Base-by-base conservation (phyloP, 2,329 filamentous ascomycete genomes). In the Aspergillus sp. region DNA sequence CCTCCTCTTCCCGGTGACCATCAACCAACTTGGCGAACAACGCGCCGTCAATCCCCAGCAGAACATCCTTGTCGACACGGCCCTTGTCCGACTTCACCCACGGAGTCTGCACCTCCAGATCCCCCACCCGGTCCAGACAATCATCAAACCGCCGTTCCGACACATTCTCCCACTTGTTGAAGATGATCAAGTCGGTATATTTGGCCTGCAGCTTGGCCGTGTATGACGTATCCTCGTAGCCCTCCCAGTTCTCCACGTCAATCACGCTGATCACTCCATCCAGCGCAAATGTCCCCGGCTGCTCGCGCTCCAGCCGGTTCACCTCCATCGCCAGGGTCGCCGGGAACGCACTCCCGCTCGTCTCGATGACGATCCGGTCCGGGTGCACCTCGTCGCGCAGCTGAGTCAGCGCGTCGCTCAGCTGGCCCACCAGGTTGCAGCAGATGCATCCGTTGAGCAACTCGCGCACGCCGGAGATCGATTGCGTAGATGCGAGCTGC, bases 381-480 rank as follows among this genome's bases (percentile, higher is more conserved):
- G 91, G 93, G 0, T 60, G 57, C 5, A 81, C 74, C 35, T 80
- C 74, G 22, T 76, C 71, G 47, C 82, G 82, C 38, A 99, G 84
- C 65, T 94, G 86, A 41, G 82, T 75, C 16, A 99, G 84, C 1
- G 93, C 92, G 45, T 88, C 85, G 54, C 84, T 83, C 7, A 99
- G 84, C 71, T 95, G 90, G 14, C 94, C 94, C 55, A 99, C 93
- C 22, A 97, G 87, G 70, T 97, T 97, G 78, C 94, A 99, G 82
- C 94, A 99, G 73, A 99, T 97, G 76, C 94, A 97, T 60, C 93
- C 94, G 70, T 96, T 95, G 49, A 99, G 86, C 1, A 99, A 82
- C 73, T 99, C 94, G 63, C 89, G 88, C 4, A 96, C 92, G 50
- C 91, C 93, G 1, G 90, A 87, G 61, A 99, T 91, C 57, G 92